phyloP scores from a whole-genome alignment of 208 protist species.

The Acanthamoeba royreba region DNA sequence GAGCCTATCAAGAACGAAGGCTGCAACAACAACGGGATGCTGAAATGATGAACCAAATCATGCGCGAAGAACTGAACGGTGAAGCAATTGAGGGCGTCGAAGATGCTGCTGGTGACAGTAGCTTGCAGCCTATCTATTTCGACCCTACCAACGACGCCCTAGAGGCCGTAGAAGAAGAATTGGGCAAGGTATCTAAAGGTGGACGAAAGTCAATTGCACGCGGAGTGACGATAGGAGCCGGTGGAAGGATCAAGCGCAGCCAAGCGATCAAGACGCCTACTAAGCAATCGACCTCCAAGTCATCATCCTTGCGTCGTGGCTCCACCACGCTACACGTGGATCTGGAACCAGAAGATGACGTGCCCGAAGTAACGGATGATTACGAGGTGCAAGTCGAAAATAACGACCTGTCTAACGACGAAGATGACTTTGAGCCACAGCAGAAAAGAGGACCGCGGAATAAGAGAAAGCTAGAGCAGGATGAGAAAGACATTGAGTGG shows the following conservation, averaged over 20 bases:
- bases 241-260: background rate
- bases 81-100: background rate
- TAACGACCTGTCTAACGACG: background rate
- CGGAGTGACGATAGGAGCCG: background rate
- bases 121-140: slow-evolving; percentile 22
- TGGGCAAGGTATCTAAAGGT: background rate
- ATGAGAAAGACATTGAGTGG: background rate
- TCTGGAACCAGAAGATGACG: no score
- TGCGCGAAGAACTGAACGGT: background rate
- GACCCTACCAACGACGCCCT: background rate
- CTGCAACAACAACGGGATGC: background rate
- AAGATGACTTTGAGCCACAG: no score
- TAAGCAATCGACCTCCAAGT: no score
- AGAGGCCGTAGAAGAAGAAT: background rate
- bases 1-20: background rate
- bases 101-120: background rate
- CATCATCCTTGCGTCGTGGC: no score
- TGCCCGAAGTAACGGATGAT: no score
- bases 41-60: background rate
- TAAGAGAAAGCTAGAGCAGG: background rate
- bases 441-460: background rate
- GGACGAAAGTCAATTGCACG: background rate
- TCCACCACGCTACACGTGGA: no score
- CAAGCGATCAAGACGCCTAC: no score
- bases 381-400: no score